Evolutionary conservation across 2,329 filamentous ascomycete genomes (phyloP).

Genomic region (Colletotrichum paranaense): DNA sequence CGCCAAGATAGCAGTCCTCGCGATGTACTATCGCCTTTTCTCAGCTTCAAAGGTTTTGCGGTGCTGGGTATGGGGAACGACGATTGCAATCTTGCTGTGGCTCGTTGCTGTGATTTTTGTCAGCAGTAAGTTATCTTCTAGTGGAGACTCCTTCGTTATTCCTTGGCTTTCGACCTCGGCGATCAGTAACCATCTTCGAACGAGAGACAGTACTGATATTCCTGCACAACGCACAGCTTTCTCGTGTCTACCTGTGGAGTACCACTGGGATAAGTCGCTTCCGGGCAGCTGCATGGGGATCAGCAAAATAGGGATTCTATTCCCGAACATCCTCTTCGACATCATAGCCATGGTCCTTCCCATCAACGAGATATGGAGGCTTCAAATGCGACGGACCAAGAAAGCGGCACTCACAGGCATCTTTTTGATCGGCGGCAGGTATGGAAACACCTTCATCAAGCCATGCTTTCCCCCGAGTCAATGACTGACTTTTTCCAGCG

Average conservation of each 20-base stretch:
- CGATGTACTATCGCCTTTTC: background rate
- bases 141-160: background rate
- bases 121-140: background rate
- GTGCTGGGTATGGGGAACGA: background rate
- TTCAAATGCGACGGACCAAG: background rate
- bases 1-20: background rate
- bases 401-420: background rate
- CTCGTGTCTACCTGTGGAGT: background rate
- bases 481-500: background rate
- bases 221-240: background rate
- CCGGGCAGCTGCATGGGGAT: background rate
- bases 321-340: background rate
- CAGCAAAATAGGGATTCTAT: background rate
- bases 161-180: no score
- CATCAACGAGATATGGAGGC: background rate
- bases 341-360: background rate
- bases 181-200: no score
- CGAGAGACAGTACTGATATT: background rate
- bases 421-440: background rate
- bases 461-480: background rate
- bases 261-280: background rate
- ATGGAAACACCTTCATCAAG: background rate
- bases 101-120: background rate
- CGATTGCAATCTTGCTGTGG: background rate
- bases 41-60: background rate